phyloP scores from a whole-genome alignment of 164 flowering plant genomes.

The Cinnamomum chago region DNA sequence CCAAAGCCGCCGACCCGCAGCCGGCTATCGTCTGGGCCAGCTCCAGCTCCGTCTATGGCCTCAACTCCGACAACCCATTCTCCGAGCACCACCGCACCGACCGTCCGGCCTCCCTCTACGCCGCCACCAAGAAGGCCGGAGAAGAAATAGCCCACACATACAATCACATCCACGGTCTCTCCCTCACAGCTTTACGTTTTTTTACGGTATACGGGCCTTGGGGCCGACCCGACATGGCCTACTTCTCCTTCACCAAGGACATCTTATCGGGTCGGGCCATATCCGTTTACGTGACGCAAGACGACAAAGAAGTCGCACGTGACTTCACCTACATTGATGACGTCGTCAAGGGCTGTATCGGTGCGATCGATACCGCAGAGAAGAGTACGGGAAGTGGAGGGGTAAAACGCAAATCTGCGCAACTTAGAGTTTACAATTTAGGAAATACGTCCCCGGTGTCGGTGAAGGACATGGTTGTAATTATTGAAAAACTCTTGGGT shows the following conservation, averaged over 20 bases:
- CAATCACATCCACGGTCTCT: conserved; percentile 84
- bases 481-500: conserved; percentile 48
- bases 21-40: conserved; percentile 95
- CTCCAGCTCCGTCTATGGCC: conserved; percentile 88
- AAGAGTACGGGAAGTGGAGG: conserved; percentile 94
- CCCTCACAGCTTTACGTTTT: conserved; percentile 77
- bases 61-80: conserved; percentile 70
- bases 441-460: conserved; percentile 91
- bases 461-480: conserved; percentile 62
- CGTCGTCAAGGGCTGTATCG: conserved; percentile 78
- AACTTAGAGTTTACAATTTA: conserved; percentile 71
- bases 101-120: conserved; percentile 87
- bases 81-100: conserved; percentile 78
- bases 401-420: conserved; percentile 71
- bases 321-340: conserved; percentile 96
- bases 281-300: conserved; percentile 49
- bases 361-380: conserved; percentile 87
- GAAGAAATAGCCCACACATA: conserved; percentile 93
- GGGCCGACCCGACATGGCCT: conserved; percentile 96
- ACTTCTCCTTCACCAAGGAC: conserved; percentile 89
- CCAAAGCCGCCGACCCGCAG: conserved; percentile 67
- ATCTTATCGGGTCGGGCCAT: conserved; percentile 51
- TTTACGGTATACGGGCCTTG: conserved; percentile 96
- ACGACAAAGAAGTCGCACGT: conserved; percentile 78
- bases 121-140: conserved; percentile 93